These are phyloP conservation scores for Monosporascus sp. DNA, from an alignment of 2,329 filamentous ascomycete genomes.

Conservation along the genomic window DNA sequence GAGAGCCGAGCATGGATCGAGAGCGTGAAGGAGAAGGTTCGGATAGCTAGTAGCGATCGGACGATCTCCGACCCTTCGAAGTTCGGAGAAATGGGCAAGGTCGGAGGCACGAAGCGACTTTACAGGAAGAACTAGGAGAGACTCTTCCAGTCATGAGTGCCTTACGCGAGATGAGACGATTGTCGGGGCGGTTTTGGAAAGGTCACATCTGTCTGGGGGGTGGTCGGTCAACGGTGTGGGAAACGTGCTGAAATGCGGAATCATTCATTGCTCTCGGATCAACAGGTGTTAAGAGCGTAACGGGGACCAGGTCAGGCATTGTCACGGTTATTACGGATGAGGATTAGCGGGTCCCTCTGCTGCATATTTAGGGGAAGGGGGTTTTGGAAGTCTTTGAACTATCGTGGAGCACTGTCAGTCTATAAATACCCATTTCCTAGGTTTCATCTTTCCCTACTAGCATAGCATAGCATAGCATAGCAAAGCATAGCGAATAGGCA, in stretches of 20 bases:
- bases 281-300: background rate
- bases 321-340: no score
- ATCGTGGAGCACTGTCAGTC: no score
- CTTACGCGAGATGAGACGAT: background rate
- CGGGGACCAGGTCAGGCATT: no score
- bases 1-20: conserved; percentile 78
- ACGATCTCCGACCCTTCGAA: conserved; percentile 28
- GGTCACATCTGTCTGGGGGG: background rate
- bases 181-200: background rate
- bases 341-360: no score
- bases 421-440: no score
- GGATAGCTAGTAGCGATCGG: conserved; percentile 60
- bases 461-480: no score
- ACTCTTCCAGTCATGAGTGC: background rate
- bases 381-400: no score
- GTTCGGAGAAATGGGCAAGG: conserved; percentile 67
- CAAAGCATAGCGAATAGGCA: no score
- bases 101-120: conserved; percentile 67
- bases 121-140: conserved; percentile 46
- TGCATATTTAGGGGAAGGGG: no score
- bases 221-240: background rate
- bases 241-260: background rate
- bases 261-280: background rate
- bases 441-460: no score
- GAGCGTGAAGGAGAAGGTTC: conserved; percentile 75